These are phyloP conservation scores for Salix caprea DNA, from an alignment of 345 rosid species.

Conservation along the genomic window DNA sequence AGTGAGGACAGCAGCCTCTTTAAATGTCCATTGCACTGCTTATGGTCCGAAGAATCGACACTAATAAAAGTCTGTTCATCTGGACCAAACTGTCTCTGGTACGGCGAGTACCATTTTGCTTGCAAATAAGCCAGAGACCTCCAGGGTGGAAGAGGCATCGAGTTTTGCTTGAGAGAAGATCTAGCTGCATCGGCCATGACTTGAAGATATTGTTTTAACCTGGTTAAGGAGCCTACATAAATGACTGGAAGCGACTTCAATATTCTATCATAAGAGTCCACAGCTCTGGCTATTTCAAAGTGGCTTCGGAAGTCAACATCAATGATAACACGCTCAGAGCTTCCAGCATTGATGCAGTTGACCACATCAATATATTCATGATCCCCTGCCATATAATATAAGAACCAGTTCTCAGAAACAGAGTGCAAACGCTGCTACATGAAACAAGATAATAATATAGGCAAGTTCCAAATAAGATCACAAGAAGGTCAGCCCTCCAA, in stretches of 20 bases:
- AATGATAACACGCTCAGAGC: constrained; percentile 65
- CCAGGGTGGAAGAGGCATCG: constrained; percentile 98
- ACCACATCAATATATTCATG: constrained; percentile 80
- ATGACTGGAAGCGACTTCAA: constrained; percentile 71
- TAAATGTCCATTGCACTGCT: constrained; percentile 60
- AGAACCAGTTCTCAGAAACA: not conserved
- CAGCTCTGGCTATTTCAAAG: constrained; percentile 93
- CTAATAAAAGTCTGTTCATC: constrained; percentile 27
- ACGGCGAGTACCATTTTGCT: constrained; percentile 77
- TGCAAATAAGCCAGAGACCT: constrained; percentile 77
- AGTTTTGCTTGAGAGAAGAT: constrained; percentile 78
- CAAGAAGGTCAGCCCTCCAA: not conserved
- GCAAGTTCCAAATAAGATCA: not conserved
- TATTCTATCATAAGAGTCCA: constrained; percentile 70
- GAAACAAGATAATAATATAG: not conserved
- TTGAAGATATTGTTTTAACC: constrained; percentile 67
- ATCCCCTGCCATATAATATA: constrained; percentile 53
- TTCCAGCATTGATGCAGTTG: constrained; percentile 35
- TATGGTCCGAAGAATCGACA: constrained; percentile 33
- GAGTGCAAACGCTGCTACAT: not conserved
- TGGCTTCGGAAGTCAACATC: constrained; percentile 88
- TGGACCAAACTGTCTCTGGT: constrained; percentile 49
- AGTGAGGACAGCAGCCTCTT: constrained; percentile 63
- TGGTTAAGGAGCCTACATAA: constrained; percentile 60
- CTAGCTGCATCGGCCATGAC: constrained; percentile 86